These are phyloP conservation scores for Aspergillus biplanus DNA, from an alignment of 495 filamentous ascomycete genomes.

Conservation along the genomic window DNA sequence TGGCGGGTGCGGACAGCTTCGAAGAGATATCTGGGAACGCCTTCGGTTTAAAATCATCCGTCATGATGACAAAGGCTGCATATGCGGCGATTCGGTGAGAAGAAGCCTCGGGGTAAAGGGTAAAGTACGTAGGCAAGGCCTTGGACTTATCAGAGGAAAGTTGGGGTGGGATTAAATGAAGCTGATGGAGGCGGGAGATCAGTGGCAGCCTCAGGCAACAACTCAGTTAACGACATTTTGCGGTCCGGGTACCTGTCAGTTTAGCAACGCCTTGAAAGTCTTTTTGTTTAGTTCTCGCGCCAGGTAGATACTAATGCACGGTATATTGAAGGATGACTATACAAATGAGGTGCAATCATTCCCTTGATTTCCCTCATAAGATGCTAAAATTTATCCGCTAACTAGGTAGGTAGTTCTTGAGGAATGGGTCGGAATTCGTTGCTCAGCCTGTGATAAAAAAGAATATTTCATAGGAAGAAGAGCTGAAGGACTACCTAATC, in stretches of 20 bases:
- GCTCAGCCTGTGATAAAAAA: no score
- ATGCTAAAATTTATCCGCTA: slow-evolving; percentile 70
- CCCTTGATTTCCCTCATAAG: slow-evolving; percentile 76
- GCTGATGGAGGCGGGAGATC: slow-evolving; percentile 24
- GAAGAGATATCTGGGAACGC: slow-evolving; percentile 83
- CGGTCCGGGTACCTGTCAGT: neutral
- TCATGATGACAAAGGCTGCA: slow-evolving; percentile 39
- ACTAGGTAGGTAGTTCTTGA: slow-evolving; percentile 34
- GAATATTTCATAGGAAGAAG: no score
- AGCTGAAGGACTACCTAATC: no score
- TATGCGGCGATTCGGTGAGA: slow-evolving; percentile 26
- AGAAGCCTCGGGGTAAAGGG: slow-evolving; percentile 3
- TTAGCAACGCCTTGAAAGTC: neutral
- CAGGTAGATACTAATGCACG: neutral
- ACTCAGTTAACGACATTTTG: neutral
- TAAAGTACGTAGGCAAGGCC: neutral
- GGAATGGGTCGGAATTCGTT: no score
- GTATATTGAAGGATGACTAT: slow-evolving; percentile 26
- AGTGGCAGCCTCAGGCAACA: slow-evolving; percentile 24
- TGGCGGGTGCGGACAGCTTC: slow-evolving; percentile 79
- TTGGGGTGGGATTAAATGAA: slow-evolving; percentile 4
- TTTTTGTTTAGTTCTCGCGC: neutral
- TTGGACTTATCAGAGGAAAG: neutral
- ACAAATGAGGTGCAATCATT: slow-evolving; percentile 62
- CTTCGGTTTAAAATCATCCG: slow-evolving; percentile 49